phyloP scores from a whole-genome alignment of 805 yeast genomes.

The Debaryomyces hansenii region DNA sequence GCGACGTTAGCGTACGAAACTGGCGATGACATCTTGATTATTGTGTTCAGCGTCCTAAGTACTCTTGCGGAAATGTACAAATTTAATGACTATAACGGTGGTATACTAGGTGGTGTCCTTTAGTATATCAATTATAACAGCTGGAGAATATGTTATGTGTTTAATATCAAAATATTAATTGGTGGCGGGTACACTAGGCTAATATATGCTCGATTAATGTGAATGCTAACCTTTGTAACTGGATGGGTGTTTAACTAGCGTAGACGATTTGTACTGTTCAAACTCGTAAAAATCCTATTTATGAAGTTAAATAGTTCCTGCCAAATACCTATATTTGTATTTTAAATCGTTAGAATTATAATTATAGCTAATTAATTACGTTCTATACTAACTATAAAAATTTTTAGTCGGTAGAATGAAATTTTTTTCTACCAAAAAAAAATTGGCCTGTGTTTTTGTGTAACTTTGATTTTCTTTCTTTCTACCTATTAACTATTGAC shows the following conservation, averaged over 20 bases:
- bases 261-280: no score
- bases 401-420: conserved; percentile 1
- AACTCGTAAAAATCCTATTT: neutral
- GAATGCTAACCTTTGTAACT: no score
- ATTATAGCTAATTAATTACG: neutral
- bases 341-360: neutral
- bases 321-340: neutral
- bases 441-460: neutral
- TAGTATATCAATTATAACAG: neutral
- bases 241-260: no score
- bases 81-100: conserved; percentile 2
- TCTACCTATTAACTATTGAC: neutral
- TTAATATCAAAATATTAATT: neutral
- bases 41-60: neutral
- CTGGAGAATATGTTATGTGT: neutral
- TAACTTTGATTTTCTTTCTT: neutral
- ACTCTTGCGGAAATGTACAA: conserved; percentile 2
- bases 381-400: neutral
- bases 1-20: conserved; percentile 45
- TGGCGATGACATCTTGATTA: conserved; percentile 20
- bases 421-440: conserved; percentile 1
- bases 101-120: neutral
- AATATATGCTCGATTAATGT: neutral
- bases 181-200: neutral
- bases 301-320: neutral